These are phyloP conservation scores for Calocera cornea DNA, from an alignment of 768 basidiomycete genomes.

Conservation along the genomic window DNA sequence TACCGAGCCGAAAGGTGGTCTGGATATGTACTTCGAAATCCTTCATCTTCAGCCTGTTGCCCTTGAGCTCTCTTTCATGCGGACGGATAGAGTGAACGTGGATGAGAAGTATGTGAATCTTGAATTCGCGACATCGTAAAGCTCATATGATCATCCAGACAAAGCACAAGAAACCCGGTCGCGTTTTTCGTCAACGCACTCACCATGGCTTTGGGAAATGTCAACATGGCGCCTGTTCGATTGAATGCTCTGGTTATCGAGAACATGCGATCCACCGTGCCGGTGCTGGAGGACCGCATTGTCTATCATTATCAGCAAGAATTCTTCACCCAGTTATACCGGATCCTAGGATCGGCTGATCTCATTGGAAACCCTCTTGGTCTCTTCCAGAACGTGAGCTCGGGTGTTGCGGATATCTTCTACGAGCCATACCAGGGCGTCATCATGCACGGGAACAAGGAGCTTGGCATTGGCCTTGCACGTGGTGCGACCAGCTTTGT, in stretches of 20 bases:
- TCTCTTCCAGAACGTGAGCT: conserved; percentile 94
- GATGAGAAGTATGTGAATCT: conserved; percentile 65
- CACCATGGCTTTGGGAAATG: conserved; percentile 92
- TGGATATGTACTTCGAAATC: conserved; percentile 88
- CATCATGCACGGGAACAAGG: conserved; percentile 90
- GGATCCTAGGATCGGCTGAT: conserved; percentile 95
- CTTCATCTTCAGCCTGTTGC: conserved; percentile 89
- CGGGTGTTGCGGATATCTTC: conserved; percentile 95
- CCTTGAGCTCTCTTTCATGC: conserved; percentile 89
- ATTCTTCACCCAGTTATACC: conserved; percentile 83
- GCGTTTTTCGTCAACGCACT: conserved; percentile 88
- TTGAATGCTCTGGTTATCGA: conserved; percentile 90
- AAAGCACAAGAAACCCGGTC: conserved; percentile 60
- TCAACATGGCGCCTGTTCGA: conserved; percentile 89
- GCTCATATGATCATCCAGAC: conserved; percentile 12
- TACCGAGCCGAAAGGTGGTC: conserved; percentile 44
- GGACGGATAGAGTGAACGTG: conserved; percentile 82
- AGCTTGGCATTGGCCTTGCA: conserved; percentile 85
- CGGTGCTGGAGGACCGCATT: conserved; percentile 73
- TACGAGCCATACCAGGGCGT: conserved; percentile 96
- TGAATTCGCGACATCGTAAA: background rate
- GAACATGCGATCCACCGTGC: conserved; percentile 77
- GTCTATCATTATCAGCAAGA: conserved; percentile 89
- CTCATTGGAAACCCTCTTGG: conserved; percentile 83
- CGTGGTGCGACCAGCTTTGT: conserved; percentile 96